Conservation (phyloP, 2,329 filamentous ascomycete species). For the Colletotrichum destructivum region DNA sequence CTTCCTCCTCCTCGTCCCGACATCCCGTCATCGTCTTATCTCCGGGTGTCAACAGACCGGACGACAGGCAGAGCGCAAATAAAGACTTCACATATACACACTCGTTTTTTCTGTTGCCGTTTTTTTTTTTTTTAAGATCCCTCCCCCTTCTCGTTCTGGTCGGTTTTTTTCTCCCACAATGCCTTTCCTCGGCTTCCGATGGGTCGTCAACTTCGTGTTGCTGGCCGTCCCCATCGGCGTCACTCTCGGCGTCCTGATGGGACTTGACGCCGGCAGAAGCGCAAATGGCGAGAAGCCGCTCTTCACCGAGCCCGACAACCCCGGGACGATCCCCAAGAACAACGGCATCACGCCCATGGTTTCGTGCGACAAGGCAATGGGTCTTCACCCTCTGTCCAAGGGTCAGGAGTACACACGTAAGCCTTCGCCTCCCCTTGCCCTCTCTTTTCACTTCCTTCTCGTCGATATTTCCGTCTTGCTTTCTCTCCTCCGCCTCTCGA, state of each 20-base stretch:
- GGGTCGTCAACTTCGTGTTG: conserved; percentile 66
- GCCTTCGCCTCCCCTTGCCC: conserved; percentile 45
- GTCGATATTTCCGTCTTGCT: background rate
- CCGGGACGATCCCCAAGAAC: conserved; percentile 44
- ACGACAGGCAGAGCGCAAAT: no score
- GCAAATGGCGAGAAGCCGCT: conserved; percentile 61
- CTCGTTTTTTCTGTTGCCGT: no score
- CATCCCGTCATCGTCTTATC: no score
- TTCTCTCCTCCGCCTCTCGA: background rate
- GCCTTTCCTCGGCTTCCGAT: conserved; percentile 54
- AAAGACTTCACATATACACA: no score
- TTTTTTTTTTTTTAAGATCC: no score
- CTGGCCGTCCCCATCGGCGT: conserved; percentile 65
- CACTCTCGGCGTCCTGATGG: conserved; percentile 65
- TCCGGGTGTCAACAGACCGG: no score
- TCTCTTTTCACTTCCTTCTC: background rate
- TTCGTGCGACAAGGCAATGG: conserved; percentile 61
- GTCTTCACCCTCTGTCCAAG: conserved; percentile 60
- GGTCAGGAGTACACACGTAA: conserved; percentile 64
- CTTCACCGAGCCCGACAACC: conserved; percentile 53
- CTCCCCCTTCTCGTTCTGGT: background rate
- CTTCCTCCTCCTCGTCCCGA: no score
- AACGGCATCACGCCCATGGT: conserved; percentile 53
- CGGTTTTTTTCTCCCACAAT: conserved; percentile 47
- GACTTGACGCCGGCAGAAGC: conserved; percentile 61